These are phyloP conservation scores for Abrus precatorius DNA, from an alignment of 306 rosid genomes.

Conservation along the genomic window DNA sequence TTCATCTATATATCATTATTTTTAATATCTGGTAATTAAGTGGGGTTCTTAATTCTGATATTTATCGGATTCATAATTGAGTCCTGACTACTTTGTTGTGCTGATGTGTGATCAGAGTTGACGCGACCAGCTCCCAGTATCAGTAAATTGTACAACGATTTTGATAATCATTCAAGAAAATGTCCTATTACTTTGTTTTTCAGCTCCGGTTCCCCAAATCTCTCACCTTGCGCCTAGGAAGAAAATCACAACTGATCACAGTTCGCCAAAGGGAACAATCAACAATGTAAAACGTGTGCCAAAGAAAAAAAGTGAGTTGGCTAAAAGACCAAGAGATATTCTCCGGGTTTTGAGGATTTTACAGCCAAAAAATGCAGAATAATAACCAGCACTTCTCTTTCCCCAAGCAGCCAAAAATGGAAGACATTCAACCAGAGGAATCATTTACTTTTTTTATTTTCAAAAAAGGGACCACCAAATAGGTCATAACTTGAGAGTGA, in stretches of 20 bases:
- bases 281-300: not conserved
- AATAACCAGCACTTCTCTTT: not conserved
- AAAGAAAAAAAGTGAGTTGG: not conserved
- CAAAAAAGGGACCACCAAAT: not conserved
- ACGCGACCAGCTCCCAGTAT: slow-evolving; percentile 31
- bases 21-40: not conserved
- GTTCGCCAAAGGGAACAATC: not conserved
- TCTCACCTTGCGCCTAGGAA: not conserved
- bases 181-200: slow-evolving; percentile 34
- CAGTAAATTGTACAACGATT: slow-evolving; percentile 28
- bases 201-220: slow-evolving; percentile 11
- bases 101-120: slow-evolving; percentile 42
- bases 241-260: slow-evolving; percentile 11
- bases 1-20: not conserved
- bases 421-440: not conserved
- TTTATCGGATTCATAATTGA: not conserved
- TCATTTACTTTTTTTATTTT: slow-evolving; percentile 13
- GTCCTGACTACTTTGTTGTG: slow-evolving; percentile 25
- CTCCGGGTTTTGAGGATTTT: not conserved
- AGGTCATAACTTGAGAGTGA: not conserved
- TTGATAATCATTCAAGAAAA: slow-evolving; percentile 31
- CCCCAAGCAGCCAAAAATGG: slow-evolving; percentile 1
- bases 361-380: slow-evolving; percentile 1
- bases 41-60: not conserved
- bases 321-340: slow-evolving; percentile 30